These are phyloP conservation scores for Tephrocybe sp. DNA, from an alignment of 768 basidiomycete genomes.

Conservation along the genomic window DNA sequence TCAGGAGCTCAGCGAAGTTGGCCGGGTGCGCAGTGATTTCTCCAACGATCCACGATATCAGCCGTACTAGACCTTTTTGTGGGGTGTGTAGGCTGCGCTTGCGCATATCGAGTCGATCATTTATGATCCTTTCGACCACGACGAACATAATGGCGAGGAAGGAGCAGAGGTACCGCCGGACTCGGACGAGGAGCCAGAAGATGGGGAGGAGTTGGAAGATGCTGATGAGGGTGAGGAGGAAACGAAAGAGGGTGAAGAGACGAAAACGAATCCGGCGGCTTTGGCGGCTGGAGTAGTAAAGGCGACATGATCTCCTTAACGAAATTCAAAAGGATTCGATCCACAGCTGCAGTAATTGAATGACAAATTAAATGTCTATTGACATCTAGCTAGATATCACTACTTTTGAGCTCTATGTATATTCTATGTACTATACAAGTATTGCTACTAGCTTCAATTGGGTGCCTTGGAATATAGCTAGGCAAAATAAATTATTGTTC, in stretches of 20 bases:
- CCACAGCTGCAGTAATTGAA: no score
- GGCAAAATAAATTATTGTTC: no score
- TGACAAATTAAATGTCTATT: no score
- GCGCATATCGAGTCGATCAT: constrained; percentile 84
- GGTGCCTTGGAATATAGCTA: no score
- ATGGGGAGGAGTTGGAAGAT: neutral
- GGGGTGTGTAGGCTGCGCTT: constrained; percentile 66
- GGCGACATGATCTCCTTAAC: no score
- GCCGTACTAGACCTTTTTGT: constrained; percentile 73
- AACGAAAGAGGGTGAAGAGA: neutral
- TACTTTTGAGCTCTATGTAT: no score
- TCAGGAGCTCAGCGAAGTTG: constrained; percentile 82
- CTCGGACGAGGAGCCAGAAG: neutral
- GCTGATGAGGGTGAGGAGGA: constrained; percentile 7
- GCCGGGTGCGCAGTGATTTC: constrained; percentile 93
- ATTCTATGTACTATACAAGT: no score
- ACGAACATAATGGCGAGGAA: constrained; percentile 1
- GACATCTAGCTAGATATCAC: no score
- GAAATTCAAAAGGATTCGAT: no score
- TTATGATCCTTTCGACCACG: constrained; percentile 43
- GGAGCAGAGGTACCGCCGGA: constrained; percentile 9
- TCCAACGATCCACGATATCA: constrained; percentile 72
- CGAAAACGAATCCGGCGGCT: no score
- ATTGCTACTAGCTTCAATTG: no score
- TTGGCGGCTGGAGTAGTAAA: no score